A percentile compares a stretch with the other conserved stretches of the same genome.
These are phyloP conservation scores for Trypanosoma brucei DNA, from an alignment of 208 protist species.

Conservation along the genomic window DNA sequence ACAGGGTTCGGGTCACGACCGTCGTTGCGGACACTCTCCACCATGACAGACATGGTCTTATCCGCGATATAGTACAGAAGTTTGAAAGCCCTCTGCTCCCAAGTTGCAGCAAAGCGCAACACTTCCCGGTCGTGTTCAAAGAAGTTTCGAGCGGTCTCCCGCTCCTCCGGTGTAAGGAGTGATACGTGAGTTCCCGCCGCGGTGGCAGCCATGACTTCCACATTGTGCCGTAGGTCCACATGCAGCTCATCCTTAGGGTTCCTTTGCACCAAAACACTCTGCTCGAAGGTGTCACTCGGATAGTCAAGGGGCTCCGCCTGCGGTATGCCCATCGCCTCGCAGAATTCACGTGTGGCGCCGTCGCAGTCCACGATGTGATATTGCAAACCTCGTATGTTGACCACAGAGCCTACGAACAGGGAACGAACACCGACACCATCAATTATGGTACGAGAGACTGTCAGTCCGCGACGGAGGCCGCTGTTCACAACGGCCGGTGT, in stretches of 20 bases:
- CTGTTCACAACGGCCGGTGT: constrained; percentile 87
- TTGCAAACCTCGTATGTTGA: constrained; percentile 81
- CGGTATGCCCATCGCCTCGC: constrained; percentile 70
- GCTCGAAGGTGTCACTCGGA: constrained; percentile 81
- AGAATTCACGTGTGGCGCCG: constrained; percentile 91
- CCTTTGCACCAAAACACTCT: constrained; percentile 16
- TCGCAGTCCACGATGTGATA: constrained; percentile 94
- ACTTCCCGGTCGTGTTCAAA: constrained; percentile 93
- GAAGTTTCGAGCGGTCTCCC: constrained; percentile 75
- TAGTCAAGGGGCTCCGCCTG: constrained; percentile 64
- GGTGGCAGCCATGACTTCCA: constrained; percentile 72
- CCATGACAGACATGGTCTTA: constrained; percentile 91
- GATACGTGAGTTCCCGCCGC: constrained; percentile 66
- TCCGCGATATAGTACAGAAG: constrained; percentile 96
- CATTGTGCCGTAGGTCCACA: constrained; percentile 71
- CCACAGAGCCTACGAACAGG: constrained; percentile 75
- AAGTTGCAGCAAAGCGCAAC: constrained; percentile 93
- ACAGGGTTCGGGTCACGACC: constrained; percentile 92
- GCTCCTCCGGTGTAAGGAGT: constrained; percentile 78
- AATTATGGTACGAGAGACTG: constrained; percentile 83
- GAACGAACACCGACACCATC: constrained; percentile 66
- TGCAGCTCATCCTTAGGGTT: constrained; percentile 58
- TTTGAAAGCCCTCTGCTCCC: constrained; percentile 90
- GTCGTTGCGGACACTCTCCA: constrained; percentile 87
- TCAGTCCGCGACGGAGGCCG: constrained; percentile 88